Base-by-base conservation (phyloP, 2,329 filamentous ascomycete species). In the Beauveria varroae region DNA sequence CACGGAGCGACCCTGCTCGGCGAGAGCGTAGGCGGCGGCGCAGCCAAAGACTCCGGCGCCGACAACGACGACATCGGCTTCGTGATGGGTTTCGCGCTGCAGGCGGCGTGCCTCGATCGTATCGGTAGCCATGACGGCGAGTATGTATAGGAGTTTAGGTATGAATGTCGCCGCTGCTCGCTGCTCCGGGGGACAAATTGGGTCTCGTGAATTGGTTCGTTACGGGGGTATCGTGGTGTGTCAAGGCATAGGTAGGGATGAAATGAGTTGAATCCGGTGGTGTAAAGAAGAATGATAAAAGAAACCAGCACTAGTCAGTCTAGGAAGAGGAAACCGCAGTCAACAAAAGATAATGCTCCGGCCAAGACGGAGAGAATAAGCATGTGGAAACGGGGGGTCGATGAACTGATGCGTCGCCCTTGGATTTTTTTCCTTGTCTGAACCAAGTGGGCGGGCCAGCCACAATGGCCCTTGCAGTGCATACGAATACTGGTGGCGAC, bases 21-120 rank as follows among this genome's bases (percentile, higher is more conserved):
- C 93, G 51, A 98, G 82, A 24, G 93, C 86, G 65, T 87, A 89
- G 20, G 95, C 93, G 24, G 92, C 80, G 22, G 93, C 90, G 73
- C 91, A 96, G 46, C 95, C 95, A 65, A 96, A 85, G 62, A 98
- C 83, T 60, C 95, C 95, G 3, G 91, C 95, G 66, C 95, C 95
- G 43, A 99, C 88, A 57, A 99, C 88, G 47, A 98, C 90, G 41
- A 96, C 86, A 69, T 99, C 95, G 64, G 84, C 85, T 69, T 87
- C 84, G 71, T 87, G 85, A 71, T 84, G 78, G 61, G 77, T 72
- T 54, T 78, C 72, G 65, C 84, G 79, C 63, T 80, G 77, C 65
- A 80, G 74, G 64, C 74, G 72, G 63, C 77, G 75, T 67, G 74
- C 73, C 63, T 78, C 76, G 61, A 68, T 65, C 57, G 73, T 65